These are phyloP conservation scores for Evansstolkia leycettana DNA, from an alignment of 495 filamentous ascomycete genomes.

Conservation along the genomic window DNA sequence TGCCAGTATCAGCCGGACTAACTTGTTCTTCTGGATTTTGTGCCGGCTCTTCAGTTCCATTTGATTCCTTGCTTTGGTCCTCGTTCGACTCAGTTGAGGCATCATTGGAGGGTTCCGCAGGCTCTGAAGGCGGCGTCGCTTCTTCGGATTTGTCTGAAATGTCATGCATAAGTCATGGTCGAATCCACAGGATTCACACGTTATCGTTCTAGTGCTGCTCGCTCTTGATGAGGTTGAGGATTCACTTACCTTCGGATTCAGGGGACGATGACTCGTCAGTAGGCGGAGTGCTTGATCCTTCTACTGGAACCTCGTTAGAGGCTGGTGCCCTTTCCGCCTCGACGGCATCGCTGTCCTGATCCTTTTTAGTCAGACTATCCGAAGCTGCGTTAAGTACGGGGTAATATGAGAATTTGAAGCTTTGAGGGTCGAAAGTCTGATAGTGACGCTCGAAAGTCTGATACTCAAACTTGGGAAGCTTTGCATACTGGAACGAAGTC, in stretches of 20 bases:
- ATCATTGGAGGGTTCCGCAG: slow-evolving; percentile 12
- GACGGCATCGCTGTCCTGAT: slow-evolving; percentile 24
- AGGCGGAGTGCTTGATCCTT: slow-evolving; percentile 10
- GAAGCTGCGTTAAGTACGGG: slow-evolving; percentile 17
- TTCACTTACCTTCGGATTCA: slow-evolving; percentile 20
- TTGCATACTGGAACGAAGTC: slow-evolving; percentile 31
- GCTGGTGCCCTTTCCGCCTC: slow-evolving; percentile 14
- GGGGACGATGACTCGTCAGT: slow-evolving; percentile 13
- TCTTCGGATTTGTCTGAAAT: slow-evolving; percentile 17
- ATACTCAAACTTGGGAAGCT: slow-evolving; percentile 27
- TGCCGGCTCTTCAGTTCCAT: slow-evolving; percentile 4
- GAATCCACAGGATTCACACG: neutral
- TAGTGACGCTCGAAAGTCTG: slow-evolving; percentile 25
- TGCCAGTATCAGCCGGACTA: neutral
- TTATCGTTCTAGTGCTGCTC: neutral
- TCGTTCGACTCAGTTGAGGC: slow-evolving; percentile 12
- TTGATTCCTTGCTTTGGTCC: slow-evolving; percentile 6
- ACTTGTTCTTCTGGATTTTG: slow-evolving; percentile 2
- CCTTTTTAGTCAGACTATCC: slow-evolving; percentile 28
- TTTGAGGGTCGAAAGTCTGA: slow-evolving; percentile 27
- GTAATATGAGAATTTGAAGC: slow-evolving; percentile 22
- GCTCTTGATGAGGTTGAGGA: neutral
- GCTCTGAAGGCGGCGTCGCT: slow-evolving; percentile 14
- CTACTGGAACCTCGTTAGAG: slow-evolving; percentile 13
- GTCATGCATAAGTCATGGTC: slow-evolving; percentile 5